Conservation (phyloP, 495 filamentous ascomycete genomes). For the Neurospora sp. region DNA sequence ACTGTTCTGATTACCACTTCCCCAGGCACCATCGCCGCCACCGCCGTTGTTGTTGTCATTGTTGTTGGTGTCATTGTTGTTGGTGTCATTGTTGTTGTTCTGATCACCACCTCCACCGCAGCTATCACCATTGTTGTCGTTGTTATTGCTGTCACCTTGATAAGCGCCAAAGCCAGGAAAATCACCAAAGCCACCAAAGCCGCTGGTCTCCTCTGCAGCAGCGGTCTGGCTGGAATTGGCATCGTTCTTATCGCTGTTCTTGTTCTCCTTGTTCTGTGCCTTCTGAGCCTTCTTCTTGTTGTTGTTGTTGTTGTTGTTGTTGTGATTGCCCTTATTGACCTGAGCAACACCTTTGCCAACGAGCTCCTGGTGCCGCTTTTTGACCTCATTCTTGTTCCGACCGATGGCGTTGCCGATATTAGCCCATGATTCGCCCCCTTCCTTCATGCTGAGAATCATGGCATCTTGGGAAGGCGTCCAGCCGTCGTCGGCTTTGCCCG, state of each 20-base stretch:
- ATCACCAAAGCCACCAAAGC: not conserved
- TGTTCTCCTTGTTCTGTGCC: not conserved
- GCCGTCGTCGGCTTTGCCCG: not conserved
- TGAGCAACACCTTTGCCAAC: not conserved
- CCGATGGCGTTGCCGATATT: constrained; percentile 10
- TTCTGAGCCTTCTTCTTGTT: not conserved
- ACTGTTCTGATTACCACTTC: not conserved
- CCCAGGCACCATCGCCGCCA: not conserved
- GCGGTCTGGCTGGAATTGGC: not conserved
- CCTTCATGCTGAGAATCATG: constrained; percentile 18
- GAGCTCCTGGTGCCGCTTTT: constrained; percentile 11
- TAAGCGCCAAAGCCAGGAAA: not conserved
- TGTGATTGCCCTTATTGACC: not conserved
- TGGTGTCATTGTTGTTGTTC: not conserved
- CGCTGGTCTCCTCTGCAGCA: not conserved
- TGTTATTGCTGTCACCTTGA: not conserved
- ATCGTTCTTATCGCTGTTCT: not conserved
- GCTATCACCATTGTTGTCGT: not conserved
- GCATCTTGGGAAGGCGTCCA: constrained; percentile 11
- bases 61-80: not conserved
- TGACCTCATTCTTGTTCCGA: constrained; percentile 9
- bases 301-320: not conserved
- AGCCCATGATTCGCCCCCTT: constrained; percentile 7
- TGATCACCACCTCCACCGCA: not conserved
- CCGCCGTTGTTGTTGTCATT: not conserved